Percentiles rank a stretch among this genome's conserved stretches.
Conservation (phyloP, 306 rosid species). For the Vachellia collinsii region DNA sequence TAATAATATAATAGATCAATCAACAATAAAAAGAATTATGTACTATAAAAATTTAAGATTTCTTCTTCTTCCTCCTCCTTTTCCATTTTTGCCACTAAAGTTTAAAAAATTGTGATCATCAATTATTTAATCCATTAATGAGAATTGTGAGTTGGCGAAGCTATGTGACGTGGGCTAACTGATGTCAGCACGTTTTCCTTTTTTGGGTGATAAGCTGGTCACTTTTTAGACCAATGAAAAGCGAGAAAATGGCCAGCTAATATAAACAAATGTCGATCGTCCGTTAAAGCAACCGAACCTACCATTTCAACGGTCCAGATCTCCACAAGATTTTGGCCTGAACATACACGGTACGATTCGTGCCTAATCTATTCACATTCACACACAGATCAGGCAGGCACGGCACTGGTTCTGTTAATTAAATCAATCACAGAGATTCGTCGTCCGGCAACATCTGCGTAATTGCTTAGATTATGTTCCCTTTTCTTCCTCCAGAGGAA, state of each 20-base stretch:
- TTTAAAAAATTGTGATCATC: too few species aligned
- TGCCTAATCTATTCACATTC: not conserved
- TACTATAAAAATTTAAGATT: too few species aligned
- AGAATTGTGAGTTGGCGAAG: not conserved
- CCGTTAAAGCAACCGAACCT: not conserved
- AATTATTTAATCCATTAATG: not conserved
- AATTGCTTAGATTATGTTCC: not conserved
- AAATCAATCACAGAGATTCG: not conserved
- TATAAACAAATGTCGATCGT: not conserved
- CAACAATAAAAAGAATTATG: too few species aligned
- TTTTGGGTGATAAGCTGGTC: not conserved
- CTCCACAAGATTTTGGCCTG: not conserved
- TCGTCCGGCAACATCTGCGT: not conserved
- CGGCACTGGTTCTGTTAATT: not conserved
- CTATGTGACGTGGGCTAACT: constrained; percentile 1
- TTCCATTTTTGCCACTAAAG: too few species aligned
- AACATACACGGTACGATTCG: not conserved
- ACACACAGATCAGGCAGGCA: not conserved
- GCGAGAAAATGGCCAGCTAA: not conserved
- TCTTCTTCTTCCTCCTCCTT: too few species aligned
- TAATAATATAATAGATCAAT: too few species aligned
- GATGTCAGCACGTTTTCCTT: not conserved
- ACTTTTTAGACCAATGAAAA: not conserved
- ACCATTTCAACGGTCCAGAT: not conserved
- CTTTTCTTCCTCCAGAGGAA: not conserved